phyloP scores from a whole-genome alignment of 345 rosid genomes.

The Populus ilicifolia region DNA sequence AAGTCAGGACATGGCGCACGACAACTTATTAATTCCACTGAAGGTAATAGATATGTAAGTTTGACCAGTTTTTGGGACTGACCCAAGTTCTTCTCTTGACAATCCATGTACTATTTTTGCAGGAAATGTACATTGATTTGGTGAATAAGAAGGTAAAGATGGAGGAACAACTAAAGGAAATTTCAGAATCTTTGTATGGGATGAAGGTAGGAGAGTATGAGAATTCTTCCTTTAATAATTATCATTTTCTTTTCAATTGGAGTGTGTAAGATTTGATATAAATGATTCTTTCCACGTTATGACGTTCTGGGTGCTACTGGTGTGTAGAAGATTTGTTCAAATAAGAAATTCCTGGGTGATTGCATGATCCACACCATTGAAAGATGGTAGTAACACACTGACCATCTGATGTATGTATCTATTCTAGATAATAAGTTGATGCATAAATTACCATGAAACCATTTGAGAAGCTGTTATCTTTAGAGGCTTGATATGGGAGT shows the following conservation, averaged over 20 bases:
- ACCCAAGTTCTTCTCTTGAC: neutral
- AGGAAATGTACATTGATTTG: slow-evolving; percentile 58
- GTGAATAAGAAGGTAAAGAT: slow-evolving; percentile 50
- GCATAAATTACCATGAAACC: neutral
- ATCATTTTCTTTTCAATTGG: neutral
- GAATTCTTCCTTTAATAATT: neutral
- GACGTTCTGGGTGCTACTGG: neutral
- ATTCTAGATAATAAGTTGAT: neutral
- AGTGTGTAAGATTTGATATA: neutral
- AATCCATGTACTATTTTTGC: neutral
- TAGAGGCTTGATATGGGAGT: neutral
- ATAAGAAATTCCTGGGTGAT: neutral
- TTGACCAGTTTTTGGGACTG: neutral
- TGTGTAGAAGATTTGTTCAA: neutral
- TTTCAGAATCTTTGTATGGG: slow-evolving; percentile 40
- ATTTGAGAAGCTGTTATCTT: neutral
- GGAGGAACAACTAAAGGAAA: slow-evolving; percentile 52
- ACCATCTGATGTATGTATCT: neutral
- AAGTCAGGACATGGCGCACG: slow-evolving; percentile 40
- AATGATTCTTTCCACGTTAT: neutral
- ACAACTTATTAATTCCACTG: slow-evolving; percentile 35
- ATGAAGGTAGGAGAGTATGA: slow-evolving; percentile 45
- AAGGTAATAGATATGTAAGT: slow-evolving; percentile 38
- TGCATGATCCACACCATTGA: neutral
- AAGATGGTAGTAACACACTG: neutral